Conservation (phyloP, 108 stramenopile species). For the Licmophora abbreviata region DNA sequence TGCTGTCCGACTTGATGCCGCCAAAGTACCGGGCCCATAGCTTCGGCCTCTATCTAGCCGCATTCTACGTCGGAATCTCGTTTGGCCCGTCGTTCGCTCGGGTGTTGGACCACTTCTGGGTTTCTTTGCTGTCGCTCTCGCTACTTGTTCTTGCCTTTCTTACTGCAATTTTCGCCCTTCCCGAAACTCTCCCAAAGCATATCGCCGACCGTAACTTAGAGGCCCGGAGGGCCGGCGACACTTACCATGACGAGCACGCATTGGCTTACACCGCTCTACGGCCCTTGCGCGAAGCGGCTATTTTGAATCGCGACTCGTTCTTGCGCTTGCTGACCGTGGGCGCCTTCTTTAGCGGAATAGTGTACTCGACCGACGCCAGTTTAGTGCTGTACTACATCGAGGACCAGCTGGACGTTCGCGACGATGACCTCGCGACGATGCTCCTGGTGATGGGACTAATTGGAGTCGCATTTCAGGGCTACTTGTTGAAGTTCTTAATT, state of each 20-base stretch:
- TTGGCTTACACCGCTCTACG: constrained; percentile 3
- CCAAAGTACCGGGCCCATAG: constrained; percentile 57
- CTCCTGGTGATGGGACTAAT: constrained; percentile 53
- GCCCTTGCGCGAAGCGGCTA: constrained; percentile 55
- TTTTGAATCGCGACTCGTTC: constrained; percentile 40
- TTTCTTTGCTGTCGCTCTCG: constrained; percentile 39
- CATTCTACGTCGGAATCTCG: constrained; percentile 60
- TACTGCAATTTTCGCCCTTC: constrained; percentile 34
- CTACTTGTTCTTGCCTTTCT: constrained; percentile 41
- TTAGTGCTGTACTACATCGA: constrained; percentile 75
- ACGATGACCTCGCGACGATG: constrained; percentile 53
- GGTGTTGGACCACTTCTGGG: constrained; percentile 39
- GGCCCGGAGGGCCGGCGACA: not conserved
- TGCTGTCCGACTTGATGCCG: constrained; percentile 73
- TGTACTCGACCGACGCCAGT: constrained; percentile 53
- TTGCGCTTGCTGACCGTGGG: constrained; percentile 45
- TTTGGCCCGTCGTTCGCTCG: constrained; percentile 56
- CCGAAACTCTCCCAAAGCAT: constrained; percentile 60
- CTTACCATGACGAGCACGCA: too few species aligned
- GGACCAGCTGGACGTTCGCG: constrained; percentile 52
- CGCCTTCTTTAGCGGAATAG: constrained; percentile 61
- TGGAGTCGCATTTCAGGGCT: constrained; percentile 57
- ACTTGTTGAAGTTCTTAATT: constrained; percentile 49
- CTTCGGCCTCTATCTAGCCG: constrained; percentile 66
- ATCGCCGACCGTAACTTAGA: constrained; percentile 10